Percentiles rank a stretch among this genome's conserved stretches.
These are phyloP conservation scores for Blastobotrys indianensis DNA, from an alignment of 1,139 yeast genomes.

Conservation along the genomic window DNA sequence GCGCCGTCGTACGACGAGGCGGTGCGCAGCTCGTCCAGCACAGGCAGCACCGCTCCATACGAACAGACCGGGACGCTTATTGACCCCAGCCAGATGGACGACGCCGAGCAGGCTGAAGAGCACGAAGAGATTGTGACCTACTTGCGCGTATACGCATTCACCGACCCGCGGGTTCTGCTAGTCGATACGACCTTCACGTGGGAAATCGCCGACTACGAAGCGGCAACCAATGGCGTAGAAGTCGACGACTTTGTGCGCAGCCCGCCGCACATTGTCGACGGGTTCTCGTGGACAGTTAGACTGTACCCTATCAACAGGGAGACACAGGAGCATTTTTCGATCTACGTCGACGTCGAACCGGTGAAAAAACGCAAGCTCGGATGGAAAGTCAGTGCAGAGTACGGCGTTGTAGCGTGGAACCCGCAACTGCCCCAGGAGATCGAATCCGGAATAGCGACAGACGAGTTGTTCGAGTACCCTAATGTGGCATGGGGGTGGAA, in stretches of 20 bases:
- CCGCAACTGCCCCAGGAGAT: background rate
- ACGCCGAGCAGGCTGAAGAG: too few species aligned
- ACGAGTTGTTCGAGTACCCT: background rate
- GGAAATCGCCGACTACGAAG: conserved; percentile 63
- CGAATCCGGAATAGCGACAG: background rate
- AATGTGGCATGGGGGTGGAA: background rate
- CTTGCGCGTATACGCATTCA: background rate
- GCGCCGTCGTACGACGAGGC: too few species aligned
- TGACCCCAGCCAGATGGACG: too few species aligned
- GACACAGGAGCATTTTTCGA: conserved; percentile 22
- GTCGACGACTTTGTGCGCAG: conserved; percentile 35
- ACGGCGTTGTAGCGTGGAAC: conserved; percentile 4
- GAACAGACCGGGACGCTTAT: too few species aligned
- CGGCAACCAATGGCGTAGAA: conserved; percentile 29
- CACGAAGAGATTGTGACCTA: too few species aligned
- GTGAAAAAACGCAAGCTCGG: background rate
- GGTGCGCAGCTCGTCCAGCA: too few species aligned
- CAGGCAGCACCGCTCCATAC: too few species aligned
- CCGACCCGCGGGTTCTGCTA: conserved; percentile 16
- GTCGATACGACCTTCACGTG: conserved; percentile 51
- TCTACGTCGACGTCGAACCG: background rate
- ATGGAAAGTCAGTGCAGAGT: background rate
- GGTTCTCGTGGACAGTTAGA: conserved; percentile 64
- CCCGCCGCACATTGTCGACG: conserved; percentile 57
- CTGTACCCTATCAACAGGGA: conserved; percentile 49